phyloP scores from a whole-genome alignment of 73 alveolate species.

The Tetrahymena elliotti region DNA sequence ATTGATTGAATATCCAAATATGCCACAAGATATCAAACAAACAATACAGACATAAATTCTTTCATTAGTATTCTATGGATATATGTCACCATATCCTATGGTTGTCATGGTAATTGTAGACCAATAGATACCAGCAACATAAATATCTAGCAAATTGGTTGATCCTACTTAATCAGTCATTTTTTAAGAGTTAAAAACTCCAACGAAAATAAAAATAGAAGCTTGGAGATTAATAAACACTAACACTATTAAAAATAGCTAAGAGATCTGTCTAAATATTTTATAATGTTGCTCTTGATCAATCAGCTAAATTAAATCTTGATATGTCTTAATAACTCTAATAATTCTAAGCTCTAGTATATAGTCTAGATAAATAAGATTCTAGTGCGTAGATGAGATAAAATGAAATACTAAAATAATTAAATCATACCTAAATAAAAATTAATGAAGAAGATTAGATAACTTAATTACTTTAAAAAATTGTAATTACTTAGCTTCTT shows the following conservation, averaged over 20 bases:
- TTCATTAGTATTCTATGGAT: slow-evolving; percentile 67
- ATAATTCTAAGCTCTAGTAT: background rate
- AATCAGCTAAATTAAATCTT: background rate
- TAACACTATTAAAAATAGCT: background rate
- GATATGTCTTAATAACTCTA: background rate
- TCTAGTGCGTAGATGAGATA: background rate
- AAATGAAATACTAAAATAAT: background rate
- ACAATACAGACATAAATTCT: slow-evolving; percentile 49
- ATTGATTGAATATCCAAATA: slow-evolving; percentile 35
- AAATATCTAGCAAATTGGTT: slow-evolving; percentile 18
- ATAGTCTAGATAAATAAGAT: background rate
- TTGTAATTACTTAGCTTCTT: background rate
- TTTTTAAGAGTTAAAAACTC: background rate
- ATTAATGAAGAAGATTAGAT: background rate
- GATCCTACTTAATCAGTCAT: background rate
- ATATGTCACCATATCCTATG: slow-evolving; percentile 78
- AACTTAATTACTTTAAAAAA: background rate
- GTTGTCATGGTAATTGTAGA: slow-evolving; percentile 63
- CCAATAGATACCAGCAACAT: slow-evolving; percentile 65
- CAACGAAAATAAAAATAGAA: background rate
- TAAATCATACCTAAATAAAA: background rate
- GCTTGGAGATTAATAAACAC: background rate
- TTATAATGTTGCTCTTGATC: background rate
- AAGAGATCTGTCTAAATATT: background rate
- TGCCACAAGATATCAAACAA: slow-evolving; percentile 23